A percentile compares a stretch with the other conserved stretches of the same genome.
Evolutionary conservation across 805 yeast genomes (phyloP).

Genomic region (Cyberlindnera mrakii): DNA sequence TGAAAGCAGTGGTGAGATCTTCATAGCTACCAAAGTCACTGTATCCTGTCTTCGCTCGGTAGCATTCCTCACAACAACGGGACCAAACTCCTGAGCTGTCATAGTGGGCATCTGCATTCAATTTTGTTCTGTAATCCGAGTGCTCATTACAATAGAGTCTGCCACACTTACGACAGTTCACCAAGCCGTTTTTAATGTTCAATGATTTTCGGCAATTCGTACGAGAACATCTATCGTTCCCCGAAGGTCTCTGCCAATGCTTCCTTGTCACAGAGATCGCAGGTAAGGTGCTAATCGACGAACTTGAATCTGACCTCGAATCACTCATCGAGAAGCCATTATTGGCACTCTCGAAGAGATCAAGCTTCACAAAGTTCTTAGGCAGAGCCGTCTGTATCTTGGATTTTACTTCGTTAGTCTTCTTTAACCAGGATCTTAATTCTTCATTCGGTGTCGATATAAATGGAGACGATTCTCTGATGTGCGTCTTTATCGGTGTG

Average conservation of each 20-base stretch:
- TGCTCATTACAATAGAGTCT: conserved; percentile 61
- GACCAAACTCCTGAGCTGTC: conserved; percentile 60
- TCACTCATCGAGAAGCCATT: conserved; percentile 10
- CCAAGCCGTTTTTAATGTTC: conserved; percentile 47
- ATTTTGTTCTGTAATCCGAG: conserved; percentile 44
- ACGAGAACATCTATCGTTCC: conserved; percentile 36
- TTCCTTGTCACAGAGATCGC: conserved; percentile 35
- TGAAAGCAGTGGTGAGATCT: conserved; percentile 44
- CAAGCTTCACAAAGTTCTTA: conserved; percentile 38
- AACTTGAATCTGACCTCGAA: conserved; percentile 10
- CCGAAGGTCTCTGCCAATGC: conserved; percentile 54
- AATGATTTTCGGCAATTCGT: conserved; percentile 37
- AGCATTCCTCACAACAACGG: conserved; percentile 65
- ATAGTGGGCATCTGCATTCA: conserved; percentile 42
- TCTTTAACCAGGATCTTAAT: conserved; percentile 38
- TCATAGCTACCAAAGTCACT: conserved; percentile 35
- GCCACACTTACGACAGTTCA: conserved; percentile 78
- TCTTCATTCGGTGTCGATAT: conserved; percentile 25
- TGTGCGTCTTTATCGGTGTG: neutral
- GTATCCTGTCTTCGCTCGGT: conserved; percentile 46
- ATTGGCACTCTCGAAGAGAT: conserved; percentile 38
- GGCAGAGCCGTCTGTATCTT: conserved; percentile 30
- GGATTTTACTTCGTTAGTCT: conserved; percentile 33
- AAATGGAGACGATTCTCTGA: conserved; percentile 1
- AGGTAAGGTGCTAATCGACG: conserved; percentile 8